A percentile compares a stretch with the other conserved stretches of the same genome.
These are phyloP conservation scores for Conticribra weissflogii DNA, from an alignment of 108 stramenopile species.

Conservation along the genomic window DNA sequence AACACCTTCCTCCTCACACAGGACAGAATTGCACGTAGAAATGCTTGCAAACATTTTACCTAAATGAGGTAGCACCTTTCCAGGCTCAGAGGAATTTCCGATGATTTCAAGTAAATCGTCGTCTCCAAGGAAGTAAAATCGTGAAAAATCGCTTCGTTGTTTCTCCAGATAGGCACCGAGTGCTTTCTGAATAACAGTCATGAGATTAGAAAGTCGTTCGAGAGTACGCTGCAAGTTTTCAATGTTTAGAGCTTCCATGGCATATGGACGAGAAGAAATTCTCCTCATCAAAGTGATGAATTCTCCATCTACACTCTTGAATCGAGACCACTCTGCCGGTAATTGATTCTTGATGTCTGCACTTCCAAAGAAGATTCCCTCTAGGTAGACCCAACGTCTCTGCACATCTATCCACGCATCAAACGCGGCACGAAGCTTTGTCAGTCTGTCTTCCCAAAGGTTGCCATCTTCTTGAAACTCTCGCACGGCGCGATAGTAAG, in stretches of 20 bases:
- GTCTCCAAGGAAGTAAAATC: slow-evolving; percentile 99
- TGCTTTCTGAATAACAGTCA: slow-evolving; percentile 94
- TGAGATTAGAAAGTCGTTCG: slow-evolving; percentile 87
- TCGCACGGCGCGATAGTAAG: slow-evolving; percentile 89
- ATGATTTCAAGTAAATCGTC: slow-evolving; percentile 99
- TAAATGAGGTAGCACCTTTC: slow-evolving; percentile 92
- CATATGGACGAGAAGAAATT: slow-evolving; percentile 85
- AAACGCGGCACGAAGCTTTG: slow-evolving; percentile 88
- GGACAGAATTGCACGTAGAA: slow-evolving; percentile 52
- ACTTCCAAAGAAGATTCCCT: slow-evolving; percentile 93
- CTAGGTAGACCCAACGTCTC: slow-evolving; percentile 96
- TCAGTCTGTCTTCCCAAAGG: slow-evolving; percentile 94
- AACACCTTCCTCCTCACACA: slow-evolving; percentile 63
- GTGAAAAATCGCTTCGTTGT: slow-evolving; percentile 93
- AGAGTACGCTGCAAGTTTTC: slow-evolving; percentile 93
- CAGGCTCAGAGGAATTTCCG: slow-evolving; percentile 93
- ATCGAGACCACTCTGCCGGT: slow-evolving; percentile 93
- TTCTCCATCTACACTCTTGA: slow-evolving; percentile 95
- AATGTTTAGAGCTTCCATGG: slow-evolving; percentile 88
- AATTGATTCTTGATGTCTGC: slow-evolving; percentile 97
- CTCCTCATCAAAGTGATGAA: slow-evolving; percentile 93
- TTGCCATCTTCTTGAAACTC: slow-evolving; percentile 98
- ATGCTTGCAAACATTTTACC: slow-evolving; percentile 99
- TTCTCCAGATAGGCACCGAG: slow-evolving; percentile 97
- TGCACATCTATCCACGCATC: slow-evolving; percentile 98